Evolutionary conservation across 164 flowering plant genomes (phyloP), one percentile per base, ranked within the genome.

Genomic region (Aristolochia contorta): DNA sequence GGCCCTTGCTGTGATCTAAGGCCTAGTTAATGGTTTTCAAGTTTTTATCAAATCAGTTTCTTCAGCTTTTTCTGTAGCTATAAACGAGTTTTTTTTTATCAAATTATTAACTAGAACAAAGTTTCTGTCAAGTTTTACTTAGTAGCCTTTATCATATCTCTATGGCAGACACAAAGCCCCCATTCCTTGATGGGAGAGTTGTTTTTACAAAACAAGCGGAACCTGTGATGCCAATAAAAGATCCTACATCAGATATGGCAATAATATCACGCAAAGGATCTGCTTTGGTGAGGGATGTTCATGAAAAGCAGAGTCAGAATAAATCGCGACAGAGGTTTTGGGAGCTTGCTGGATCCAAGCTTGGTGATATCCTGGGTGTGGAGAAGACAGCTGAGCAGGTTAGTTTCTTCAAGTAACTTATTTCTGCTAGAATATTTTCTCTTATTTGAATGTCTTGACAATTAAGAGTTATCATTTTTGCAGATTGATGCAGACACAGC

Each of bases 321-420:
- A 93, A 93, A 64, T 93, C 97, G 47, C 90, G 99, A 15, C 99
- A 93, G 61, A 84, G 97, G 1, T 93, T 93, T 71, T 93, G 99
- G 99, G 99, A 93, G 78, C 97, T 90, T 60, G 99, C 97, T 32
- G 99, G 99, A 32, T 90, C 99, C 62, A 84, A 85, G 69, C 88
- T 93, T 68, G 99, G 99, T 54, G 78, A 93, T 72, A 93, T 93
- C 63, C 89, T 93, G 65, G 99, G 99, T 69, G 97, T 93, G 61
- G 93, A 93, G 72, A 93, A 90, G 71, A 77, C 95, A 13, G 91
- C 86, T 18, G 97, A 90, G 59, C 96, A 93, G 89, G 99, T 84
- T 24, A 54, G 1, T 54, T 1, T 12, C 18, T 54, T 24, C 3
- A 16, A 10, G 20, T 54, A 19, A n/a, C 18, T 22, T n/a, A 50